Percentiles rank a stretch among this genome's conserved stretches.
Conservation (phyloP, 257 asterid genomes). For the Gentiana macrophylla region DNA sequence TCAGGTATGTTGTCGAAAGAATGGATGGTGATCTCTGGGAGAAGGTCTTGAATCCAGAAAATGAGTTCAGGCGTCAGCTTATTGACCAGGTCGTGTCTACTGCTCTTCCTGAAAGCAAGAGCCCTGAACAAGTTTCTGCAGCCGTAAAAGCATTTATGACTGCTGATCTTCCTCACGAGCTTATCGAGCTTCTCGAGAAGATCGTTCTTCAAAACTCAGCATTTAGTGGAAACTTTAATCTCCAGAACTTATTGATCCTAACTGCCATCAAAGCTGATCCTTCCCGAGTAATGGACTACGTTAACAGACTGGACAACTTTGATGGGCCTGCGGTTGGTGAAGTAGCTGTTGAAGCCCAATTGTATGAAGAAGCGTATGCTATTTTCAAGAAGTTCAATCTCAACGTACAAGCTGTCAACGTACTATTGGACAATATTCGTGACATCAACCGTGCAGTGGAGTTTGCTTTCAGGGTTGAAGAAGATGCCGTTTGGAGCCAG, state of each 20-base stretch:
- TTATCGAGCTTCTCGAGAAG: conserved; percentile 97
- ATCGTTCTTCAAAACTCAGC: conserved; percentile 97
- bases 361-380: conserved; percentile 92
- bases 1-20: conserved; percentile 94
- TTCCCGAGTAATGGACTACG: conserved; percentile 94
- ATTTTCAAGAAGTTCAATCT: conserved; percentile 94
- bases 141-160: conserved; percentile 99
- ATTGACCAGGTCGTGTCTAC: conserved; percentile 99
- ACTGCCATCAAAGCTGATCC: conserved; percentile 98
- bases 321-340: conserved; percentile 99
- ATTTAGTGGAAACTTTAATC: conserved; percentile 94
- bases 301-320: conserved; percentile 94
- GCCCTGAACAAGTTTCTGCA: conserved; percentile 99
- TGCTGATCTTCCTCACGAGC: conserved; percentile 98
- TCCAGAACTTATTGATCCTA: conserved; percentile 85
- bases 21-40: conserved; percentile 99
- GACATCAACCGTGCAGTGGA: conserved; percentile 95
- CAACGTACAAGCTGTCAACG: conserved; percentile 98
- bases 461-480: conserved; percentile 97
- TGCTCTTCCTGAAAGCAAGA: conserved; percentile 99
- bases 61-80: conserved; percentile 92
- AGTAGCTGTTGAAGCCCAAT: conserved; percentile 91
- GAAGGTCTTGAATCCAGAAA: conserved; percentile 88
- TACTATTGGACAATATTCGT: conserved; percentile 75
- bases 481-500: conserved; percentile 98